These are phyloP conservation scores for Pseudoperonospora humuli DNA, from an alignment of 352 stramenopile genomes.

Conservation along the genomic window DNA sequence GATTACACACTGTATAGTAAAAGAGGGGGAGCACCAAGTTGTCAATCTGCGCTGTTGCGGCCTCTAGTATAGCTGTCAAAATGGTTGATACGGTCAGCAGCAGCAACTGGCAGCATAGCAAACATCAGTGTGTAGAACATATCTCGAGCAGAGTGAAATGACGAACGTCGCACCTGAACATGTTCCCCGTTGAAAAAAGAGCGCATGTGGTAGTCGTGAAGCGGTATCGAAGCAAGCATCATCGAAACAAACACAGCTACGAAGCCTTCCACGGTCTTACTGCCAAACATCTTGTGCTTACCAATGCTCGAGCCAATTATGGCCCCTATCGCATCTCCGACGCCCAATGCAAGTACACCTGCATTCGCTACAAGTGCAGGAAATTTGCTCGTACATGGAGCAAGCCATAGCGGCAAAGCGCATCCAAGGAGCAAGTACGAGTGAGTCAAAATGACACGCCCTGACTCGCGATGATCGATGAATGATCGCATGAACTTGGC, in stretches of 20 bases:
- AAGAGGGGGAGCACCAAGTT: constrained; percentile 77
- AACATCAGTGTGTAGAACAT: not conserved
- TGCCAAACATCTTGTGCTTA: constrained; percentile 41
- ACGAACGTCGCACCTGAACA: constrained; percentile 25
- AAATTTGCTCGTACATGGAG: constrained; percentile 1
- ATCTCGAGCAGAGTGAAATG: not conserved
- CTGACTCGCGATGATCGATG: constrained; percentile 67
- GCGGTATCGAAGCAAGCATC: constrained; percentile 31
- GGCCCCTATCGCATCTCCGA: constrained; percentile 74
- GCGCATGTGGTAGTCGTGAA: constrained; percentile 35
- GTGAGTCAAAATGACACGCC: constrained; percentile 63
- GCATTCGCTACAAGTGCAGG: constrained; percentile 44
- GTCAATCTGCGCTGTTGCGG: constrained; percentile 69
- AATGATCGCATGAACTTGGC: constrained; percentile 60
- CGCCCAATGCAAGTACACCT: constrained; percentile 56
- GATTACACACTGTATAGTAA: constrained; percentile 45
- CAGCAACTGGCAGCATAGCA: constrained; percentile 1
- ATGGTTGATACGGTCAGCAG: constrained; percentile 19
- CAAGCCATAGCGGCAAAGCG: constrained; percentile 64
- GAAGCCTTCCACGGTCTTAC: constrained; percentile 61
- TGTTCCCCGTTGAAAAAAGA: constrained; percentile 16
- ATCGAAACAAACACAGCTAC: constrained; percentile 56
- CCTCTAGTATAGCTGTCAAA: constrained; percentile 61
- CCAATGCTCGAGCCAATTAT: constrained; percentile 49
- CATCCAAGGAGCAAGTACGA: constrained; percentile 74